Evolutionary conservation across 1,139 yeast species (phyloP), one percentile per base, ranked within the genome.

Genomic region (Magnusiomyces tetraspermus): DNA sequence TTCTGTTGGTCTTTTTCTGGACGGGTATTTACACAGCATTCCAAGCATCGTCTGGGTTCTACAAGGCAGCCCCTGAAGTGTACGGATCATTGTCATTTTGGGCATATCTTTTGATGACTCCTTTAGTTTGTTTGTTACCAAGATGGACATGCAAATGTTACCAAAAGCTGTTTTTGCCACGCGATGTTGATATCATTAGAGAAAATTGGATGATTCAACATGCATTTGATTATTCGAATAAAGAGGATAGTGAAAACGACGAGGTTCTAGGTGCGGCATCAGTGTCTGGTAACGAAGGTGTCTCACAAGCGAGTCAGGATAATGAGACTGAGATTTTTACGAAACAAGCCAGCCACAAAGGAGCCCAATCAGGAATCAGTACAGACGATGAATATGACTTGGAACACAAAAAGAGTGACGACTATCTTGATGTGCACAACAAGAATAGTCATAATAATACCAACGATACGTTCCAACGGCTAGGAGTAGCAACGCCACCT

Each of bases 1-100:
- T 81, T 53, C 63, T 89, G 55, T 63, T 89, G 49, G 74, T 88
- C 48, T 85, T 80, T 67, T 82, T 80, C 54, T 90, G 97, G 97
- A 82, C 96, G 0, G 96, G 96, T 50, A 74, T 90, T 49, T 92
- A 96, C 90, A 80, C 96, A 1, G 72, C 84, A 21, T 67, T 78
- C 6, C 59, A 73, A 15, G 70, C 71, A 51, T 76, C 92, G 52
- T 77, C 73, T 4, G 95, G 85, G 61, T 83, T 86, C 58, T 92
- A 84, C 70, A 79, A 83, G 60, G 81, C 87, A 21, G 96, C 86
- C 1, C 75, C 79, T 2, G 83, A 83, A 63, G 73, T 85, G 54
- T 89, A 85, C 67, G 94, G 92, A 1, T 68, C 82, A 19, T 74
- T 82, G 1, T 64, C 81, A 1, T 89, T 80, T 68, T 92, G 98